Evolutionary conservation across 2,329 filamentous ascomycete genomes (phyloP).

Genomic region (Catunica adiposa): DNA sequence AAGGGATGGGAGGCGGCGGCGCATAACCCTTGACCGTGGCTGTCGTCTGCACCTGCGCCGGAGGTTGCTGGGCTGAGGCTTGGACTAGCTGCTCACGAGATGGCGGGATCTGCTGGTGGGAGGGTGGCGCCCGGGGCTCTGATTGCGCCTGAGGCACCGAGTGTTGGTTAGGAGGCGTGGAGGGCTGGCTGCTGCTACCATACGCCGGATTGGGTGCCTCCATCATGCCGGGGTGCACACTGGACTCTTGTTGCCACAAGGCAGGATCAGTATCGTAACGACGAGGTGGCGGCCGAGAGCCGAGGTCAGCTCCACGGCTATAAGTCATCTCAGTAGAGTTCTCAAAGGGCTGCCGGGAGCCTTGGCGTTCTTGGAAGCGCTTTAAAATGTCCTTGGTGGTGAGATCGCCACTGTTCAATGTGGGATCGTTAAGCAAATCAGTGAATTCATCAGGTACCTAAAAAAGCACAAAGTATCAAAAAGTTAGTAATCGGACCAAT

Average conservation of each 20-base stretch:
- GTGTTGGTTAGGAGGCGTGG: slow-evolving; percentile 13
- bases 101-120: slow-evolving; percentile 11
- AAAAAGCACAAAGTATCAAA: slow-evolving; percentile 13
- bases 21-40: background rate
- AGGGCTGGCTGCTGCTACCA: slow-evolving; percentile 14
- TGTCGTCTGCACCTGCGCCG: slow-evolving; percentile 3
- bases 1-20: slow-evolving; percentile 10
- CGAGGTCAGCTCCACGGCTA: slow-evolving; percentile 38
- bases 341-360: slow-evolving; percentile 38
- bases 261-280: slow-evolving; percentile 78
- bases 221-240: slow-evolving; percentile 56
- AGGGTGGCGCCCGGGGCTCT: slow-evolving; percentile 6
- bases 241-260: slow-evolving; percentile 68
- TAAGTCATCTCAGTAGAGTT: slow-evolving; percentile 38
- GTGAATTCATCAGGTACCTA: slow-evolving; percentile 89
- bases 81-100: slow-evolving; percentile 4
- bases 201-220: slow-evolving; percentile 30
- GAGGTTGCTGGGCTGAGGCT: slow-evolving; percentile 2
- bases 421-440: slow-evolving; percentile 67
- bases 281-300: slow-evolving; percentile 35
- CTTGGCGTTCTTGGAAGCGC: slow-evolving; percentile 65
- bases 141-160: slow-evolving; percentile 12
- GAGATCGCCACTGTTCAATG: slow-evolving; percentile 64
- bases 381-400: slow-evolving; percentile 96
- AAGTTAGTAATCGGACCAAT: background rate